Evolutionary conservation across 169 alveolate genomes (phyloP).

Genomic region (Cryptosporidium ubiquitum): DNA sequence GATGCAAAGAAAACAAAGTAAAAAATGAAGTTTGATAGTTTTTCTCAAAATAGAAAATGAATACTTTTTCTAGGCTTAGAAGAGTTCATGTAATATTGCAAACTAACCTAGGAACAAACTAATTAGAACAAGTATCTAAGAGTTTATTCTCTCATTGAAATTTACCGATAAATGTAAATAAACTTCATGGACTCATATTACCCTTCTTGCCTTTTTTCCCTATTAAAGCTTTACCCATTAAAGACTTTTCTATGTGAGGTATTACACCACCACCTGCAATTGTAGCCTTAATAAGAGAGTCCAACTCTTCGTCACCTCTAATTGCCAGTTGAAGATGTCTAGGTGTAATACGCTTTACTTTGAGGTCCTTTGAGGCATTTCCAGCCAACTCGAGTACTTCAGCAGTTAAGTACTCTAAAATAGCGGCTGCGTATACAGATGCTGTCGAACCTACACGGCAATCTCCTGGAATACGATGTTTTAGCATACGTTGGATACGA

Average conservation of each 20-base stretch:
- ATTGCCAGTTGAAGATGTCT: constrained; percentile 96
- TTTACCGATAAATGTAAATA: constrained; percentile 7
- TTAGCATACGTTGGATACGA: constrained; percentile 98
- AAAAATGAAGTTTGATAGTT: background rate
- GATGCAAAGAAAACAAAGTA: constrained; percentile 77
- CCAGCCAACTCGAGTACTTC: constrained; percentile 99
- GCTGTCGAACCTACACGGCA: constrained; percentile 99
- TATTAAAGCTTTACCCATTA: constrained; percentile 85
- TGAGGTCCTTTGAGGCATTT: constrained; percentile 98
- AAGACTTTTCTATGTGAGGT: constrained; percentile 97
- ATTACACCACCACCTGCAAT: constrained; percentile 99
- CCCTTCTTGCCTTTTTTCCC: constrained; percentile 80
- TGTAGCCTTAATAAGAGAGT: constrained; percentile 97
- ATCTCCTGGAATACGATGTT: constrained; percentile 95
- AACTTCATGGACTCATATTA: constrained; percentile 75
- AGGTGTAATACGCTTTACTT: constrained; percentile 96
- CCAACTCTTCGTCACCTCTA: constrained; percentile 98
- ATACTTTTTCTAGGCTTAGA: background rate
- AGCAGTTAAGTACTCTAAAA: constrained; percentile 98
- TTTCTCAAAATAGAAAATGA: background rate
- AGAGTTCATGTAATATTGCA: background rate
- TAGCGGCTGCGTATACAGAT: constrained; percentile 99
- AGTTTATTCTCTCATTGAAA: background rate
- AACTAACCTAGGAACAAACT: constrained; percentile 54
- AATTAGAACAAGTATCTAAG: background rate